Evolutionary conservation across 768 basidiomycete species (phyloP).

Genomic region (Thelephora ganbajun): DNA sequence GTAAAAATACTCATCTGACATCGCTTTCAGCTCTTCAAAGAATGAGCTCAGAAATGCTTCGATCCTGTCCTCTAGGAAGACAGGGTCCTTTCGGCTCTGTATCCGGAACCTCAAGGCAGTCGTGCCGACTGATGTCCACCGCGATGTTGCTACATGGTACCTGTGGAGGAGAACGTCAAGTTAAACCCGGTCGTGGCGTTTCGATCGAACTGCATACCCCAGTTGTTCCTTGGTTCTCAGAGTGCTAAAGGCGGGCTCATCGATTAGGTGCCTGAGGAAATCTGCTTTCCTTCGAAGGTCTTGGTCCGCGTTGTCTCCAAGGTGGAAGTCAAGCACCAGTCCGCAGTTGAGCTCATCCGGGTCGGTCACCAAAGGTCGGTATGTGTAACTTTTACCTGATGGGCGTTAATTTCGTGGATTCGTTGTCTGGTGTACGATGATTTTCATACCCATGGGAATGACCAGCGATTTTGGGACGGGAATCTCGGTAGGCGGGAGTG

Average conservation of each 20-base stretch:
- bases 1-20: slow-evolving; percentile 6
- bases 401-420: neutral
- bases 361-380: slow-evolving; percentile 25
- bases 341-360: slow-evolving; percentile 31
- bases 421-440: neutral
- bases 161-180: neutral
- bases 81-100: slow-evolving; percentile 12
- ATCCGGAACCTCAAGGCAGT: slow-evolving; percentile 13
- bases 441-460: slow-evolving; percentile 22
- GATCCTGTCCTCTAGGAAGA: slow-evolving; percentile 13
- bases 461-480: slow-evolving; percentile 23
- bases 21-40: slow-evolving; percentile 6
- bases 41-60: slow-evolving; percentile 12
- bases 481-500: slow-evolving; percentile 25
- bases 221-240: slow-evolving; percentile 42
- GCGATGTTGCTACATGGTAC: slow-evolving; percentile 10
- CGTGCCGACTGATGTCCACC: slow-evolving; percentile 9
- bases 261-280: slow-evolving; percentile 29
- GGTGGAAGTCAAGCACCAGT: slow-evolving; percentile 32
- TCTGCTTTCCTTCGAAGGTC: slow-evolving; percentile 20
- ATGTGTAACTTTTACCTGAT: slow-evolving; percentile 20
- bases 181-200: neutral
- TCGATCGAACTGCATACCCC: slow-evolving; percentile 17
- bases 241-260: slow-evolving; percentile 34
- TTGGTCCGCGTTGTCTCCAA: slow-evolving; percentile 27